These are phyloP conservation scores for Umbelopsis isabellina DNA, from an alignment of 192 early-diverging fungal species.

Conservation along the genomic window DNA sequence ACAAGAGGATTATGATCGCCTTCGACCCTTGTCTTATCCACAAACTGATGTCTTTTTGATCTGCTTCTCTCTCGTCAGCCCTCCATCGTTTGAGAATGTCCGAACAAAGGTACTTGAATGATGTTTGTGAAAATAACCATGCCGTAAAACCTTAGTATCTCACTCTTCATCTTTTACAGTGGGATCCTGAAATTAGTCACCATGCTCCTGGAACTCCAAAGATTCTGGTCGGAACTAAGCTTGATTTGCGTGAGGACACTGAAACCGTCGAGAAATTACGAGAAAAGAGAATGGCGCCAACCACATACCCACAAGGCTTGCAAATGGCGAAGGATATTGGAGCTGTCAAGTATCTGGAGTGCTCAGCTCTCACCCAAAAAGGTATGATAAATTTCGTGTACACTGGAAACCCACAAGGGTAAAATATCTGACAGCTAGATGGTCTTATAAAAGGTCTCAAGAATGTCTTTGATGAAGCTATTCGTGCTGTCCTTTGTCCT, in stretches of 20 bases:
- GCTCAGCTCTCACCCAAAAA: slow-evolving; percentile 96
- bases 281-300: slow-evolving; percentile 84
- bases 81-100: slow-evolving; percentile 97
- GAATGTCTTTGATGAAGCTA: slow-evolving; percentile 99
- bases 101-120: slow-evolving; percentile 77
- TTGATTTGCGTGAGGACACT: slow-evolving; percentile 94
- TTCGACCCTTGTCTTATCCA: slow-evolving; percentile 96
- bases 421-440: not conserved
- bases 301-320: slow-evolving; percentile 85
- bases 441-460: slow-evolving; percentile 59
- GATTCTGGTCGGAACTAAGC: slow-evolving; percentile 96
- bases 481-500: slow-evolving; percentile 88
- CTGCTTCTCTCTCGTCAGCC: slow-evolving; percentile 96
- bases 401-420: not conserved
- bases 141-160: not conserved
- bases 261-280: slow-evolving; percentile 89
- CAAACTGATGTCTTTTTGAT: slow-evolving; percentile 98
- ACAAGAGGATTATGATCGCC: slow-evolving; percentile 98
- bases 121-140: not conserved
- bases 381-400: slow-evolving; percentile 44
- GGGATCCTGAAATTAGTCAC: slow-evolving; percentile 94
- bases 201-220: slow-evolving; percentile 92
- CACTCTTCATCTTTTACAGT: slow-evolving; percentile 52
- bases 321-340: slow-evolving; percentile 88
- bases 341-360: slow-evolving; percentile 95